These are phyloP conservation scores for Neotropicomus parvogracilis DNA, from an alignment of 1,284 basidiomycete genomes.

Conservation along the genomic window DNA sequence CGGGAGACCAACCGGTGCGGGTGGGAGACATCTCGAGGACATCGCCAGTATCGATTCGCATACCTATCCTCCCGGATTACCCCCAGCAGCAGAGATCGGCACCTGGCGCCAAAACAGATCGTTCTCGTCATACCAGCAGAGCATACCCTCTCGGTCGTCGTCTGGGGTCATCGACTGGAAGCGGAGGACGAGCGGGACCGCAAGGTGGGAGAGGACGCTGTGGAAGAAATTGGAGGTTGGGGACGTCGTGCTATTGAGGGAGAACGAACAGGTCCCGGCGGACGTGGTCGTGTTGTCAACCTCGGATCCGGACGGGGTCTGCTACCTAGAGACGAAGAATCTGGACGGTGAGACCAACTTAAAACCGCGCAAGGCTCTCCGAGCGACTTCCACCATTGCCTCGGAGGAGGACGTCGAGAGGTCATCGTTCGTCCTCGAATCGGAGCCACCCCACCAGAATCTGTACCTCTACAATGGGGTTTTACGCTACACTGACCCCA, in stretches of 20 bases:
- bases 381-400: conserved; percentile 71
- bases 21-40: conserved; percentile 56
- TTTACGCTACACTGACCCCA: conserved; percentile 64
- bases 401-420: conserved; percentile 92
- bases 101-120: conserved; percentile 28
- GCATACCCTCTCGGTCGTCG: conserved; percentile 49
- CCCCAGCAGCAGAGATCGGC: conserved; percentile 15
- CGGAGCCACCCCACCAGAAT: conserved; percentile 91
- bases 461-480: conserved; percentile 90
- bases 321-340: conserved; percentile 93
- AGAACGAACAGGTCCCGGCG: conserved; percentile 95
- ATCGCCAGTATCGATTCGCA: conserved; percentile 55
- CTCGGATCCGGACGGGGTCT: conserved; percentile 80
- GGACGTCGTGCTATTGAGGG: conserved; percentile 86
- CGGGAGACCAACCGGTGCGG: conserved; percentile 25
- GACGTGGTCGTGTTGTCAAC: conserved; percentile 90
- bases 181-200: conserved; percentile 64
- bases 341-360: conserved; percentile 97
- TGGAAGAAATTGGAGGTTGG: conserved; percentile 99
- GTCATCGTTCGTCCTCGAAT: conserved; percentile 83
- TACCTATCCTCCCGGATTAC: conserved; percentile 53
- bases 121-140: conserved; percentile 51
- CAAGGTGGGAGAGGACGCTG: conserved; percentile 90
- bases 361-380: conserved; percentile 79
- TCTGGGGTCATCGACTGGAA: conserved; percentile 79